phyloP scores from a whole-genome alignment of 345 rosid species.

The Ceriops tagal region DNA sequence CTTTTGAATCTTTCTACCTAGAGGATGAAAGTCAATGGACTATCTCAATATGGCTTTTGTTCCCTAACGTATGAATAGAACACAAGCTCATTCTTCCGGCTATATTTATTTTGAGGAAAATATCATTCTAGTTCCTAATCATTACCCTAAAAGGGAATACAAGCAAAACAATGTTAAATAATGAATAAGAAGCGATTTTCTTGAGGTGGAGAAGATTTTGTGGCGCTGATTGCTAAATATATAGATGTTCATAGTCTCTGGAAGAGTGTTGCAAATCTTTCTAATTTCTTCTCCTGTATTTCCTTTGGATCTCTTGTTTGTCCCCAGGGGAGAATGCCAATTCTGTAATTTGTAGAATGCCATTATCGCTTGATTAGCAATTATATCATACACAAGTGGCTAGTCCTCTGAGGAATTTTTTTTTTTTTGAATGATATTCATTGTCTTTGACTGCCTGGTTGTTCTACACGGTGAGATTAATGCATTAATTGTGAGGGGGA shows the following conservation, averaged over 20 bases:
- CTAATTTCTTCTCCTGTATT: no score
- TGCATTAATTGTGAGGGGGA: not conserved
- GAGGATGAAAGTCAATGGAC: not conserved
- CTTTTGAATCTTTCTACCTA: not conserved
- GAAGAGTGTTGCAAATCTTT: no score
- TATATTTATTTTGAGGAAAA: not conserved
- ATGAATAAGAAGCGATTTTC: no score
- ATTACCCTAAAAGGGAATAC: no score
- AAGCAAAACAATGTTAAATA: no score
- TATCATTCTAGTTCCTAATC: no score
- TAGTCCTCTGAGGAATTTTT: not conserved
- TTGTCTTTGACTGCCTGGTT: not conserved
- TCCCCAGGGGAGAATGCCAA: no score
- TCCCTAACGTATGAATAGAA: not conserved
- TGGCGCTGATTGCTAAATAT: no score
- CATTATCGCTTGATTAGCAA: not conserved
- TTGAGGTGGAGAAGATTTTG: no score
- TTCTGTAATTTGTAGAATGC: not conserved
- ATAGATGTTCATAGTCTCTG: no score
- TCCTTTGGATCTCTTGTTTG: no score
- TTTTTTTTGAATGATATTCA: not conserved
- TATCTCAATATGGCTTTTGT: not conserved
- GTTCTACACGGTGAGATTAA: no score
- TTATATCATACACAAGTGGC: not conserved
- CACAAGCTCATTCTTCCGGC: not conserved